phyloP scores from a whole-genome alignment of 140 eudicot genomes.

The Oenanthe javanica region DNA sequence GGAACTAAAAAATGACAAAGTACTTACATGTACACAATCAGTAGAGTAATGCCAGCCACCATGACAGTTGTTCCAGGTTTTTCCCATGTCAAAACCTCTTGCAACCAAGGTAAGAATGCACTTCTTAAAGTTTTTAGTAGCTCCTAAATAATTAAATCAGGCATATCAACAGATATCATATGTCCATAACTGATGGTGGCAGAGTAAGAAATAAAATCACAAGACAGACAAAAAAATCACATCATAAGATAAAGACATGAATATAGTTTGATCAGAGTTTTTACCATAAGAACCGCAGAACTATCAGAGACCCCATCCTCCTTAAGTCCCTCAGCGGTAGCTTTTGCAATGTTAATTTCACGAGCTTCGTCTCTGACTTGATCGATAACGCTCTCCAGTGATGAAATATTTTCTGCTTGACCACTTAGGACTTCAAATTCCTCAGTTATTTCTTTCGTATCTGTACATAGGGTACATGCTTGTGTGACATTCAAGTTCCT shows the following conservation, averaged over 20 bases:
- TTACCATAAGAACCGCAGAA: constrained; percentile 63
- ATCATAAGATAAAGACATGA: background rate
- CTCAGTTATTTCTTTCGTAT: constrained; percentile 17
- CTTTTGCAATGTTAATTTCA: constrained; percentile 56
- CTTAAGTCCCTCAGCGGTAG: constrained; percentile 53
- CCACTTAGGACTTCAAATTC: constrained; percentile 14
- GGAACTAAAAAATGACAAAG: background rate
- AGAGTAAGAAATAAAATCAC: background rate
- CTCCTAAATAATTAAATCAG: constrained; percentile 38
- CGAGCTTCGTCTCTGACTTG: constrained; percentile 76
- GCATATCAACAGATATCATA: background rate
- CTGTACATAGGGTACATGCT: constrained; percentile 14
- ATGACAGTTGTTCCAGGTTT: constrained; percentile 42
- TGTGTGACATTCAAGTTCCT: constrained; percentile 51
- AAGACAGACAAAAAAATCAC: background rate
- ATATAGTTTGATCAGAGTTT: background rate
- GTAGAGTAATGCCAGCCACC: constrained; percentile 29
- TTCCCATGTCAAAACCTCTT: constrained; percentile 60
- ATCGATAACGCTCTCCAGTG: constrained; percentile 49
- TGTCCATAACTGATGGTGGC: background rate
- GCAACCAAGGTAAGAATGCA: constrained; percentile 33
- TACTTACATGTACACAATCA: constrained; percentile 71
- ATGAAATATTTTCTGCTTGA: constrained; percentile 33
- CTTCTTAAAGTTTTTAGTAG: constrained; percentile 42
- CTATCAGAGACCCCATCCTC: constrained; percentile 85